Evolutionary conservation across 176 grass and related monocot genomes (phyloP).

Genomic region (Aegilops bicornis): DNA sequence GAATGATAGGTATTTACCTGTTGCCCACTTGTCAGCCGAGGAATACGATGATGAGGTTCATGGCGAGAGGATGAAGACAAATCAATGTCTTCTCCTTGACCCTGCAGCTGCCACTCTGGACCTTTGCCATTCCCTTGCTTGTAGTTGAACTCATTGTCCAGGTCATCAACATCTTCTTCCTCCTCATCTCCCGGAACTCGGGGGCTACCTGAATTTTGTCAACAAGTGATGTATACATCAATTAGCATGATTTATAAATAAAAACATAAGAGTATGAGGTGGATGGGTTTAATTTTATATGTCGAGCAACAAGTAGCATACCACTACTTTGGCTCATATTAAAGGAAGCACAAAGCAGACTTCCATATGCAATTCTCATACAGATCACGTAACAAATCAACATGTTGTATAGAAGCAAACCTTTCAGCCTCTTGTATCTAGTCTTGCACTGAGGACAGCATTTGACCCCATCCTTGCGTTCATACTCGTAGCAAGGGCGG

Average conservation of each 20-base stretch:
- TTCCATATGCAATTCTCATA: background rate
- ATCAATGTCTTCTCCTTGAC: conserved; percentile 74
- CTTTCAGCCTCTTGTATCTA: conserved; percentile 98
- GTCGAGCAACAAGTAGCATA: background rate
- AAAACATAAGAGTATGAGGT: background rate
- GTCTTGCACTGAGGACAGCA: conserved; percentile 99
- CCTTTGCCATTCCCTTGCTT: conserved; percentile 68
- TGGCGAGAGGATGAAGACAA: conserved; percentile 91
- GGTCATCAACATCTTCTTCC: conserved; percentile 93
- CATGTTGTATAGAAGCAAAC: conserved; percentile 30
- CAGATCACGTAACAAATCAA: background rate
- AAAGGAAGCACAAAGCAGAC: background rate
- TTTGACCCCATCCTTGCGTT: conserved; percentile 93
- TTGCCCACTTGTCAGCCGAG: conserved; percentile 79
- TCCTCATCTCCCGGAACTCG: conserved; percentile 97
- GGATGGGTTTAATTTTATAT: background rate
- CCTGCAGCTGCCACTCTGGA: conserved; percentile 58
- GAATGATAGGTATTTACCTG: conserved; percentile 54
- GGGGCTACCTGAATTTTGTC: conserved; percentile 69
- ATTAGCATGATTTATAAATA: background rate
- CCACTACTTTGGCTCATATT: background rate
- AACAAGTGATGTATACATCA: conserved; percentile 10
- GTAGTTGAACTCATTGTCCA: conserved; percentile 98
- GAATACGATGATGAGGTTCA: conserved; percentile 81
- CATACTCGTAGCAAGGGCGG: conserved; percentile 97